Evolutionary conservation across 306 rosid species (phyloP), one percentile per base, ranked within the genome.

Genomic region (Vigna mungo): DNA sequence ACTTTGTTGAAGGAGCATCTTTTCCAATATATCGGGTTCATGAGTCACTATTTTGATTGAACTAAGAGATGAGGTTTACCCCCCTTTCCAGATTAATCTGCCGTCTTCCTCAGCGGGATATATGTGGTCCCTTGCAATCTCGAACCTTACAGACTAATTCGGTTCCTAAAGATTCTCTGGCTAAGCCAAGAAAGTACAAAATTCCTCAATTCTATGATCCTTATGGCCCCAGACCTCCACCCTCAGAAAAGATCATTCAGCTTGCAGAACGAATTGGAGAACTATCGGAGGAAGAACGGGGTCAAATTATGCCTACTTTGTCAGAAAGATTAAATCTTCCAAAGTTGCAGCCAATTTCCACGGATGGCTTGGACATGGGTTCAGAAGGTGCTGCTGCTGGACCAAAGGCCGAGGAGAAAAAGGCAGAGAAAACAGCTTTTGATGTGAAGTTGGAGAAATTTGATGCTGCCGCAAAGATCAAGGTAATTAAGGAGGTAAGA

Each of bases 401-500:
- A 20, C 78, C 81, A n/a, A 77, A 82, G 80, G 85, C 44, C 0
- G 89, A 86, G 72, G 89, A 86, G 85, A 86, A 82, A 48, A 86
- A 86, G 21, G 85, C 85, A 2, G 89, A 85, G 65, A 85, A 85
- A 77, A 86, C 89, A 34, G 86, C 86, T 36, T 86, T 86, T 76
- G 89, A 86, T 43, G 81, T 86, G 62, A 86, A 86, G 72, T 62
- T 86, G 72, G 86, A 86, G 79, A 86, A 86, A 39, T 86, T 86
- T 48, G 89, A 86, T 61, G 64, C 89, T 36, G 54, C 89, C 9
- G 78, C 89, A 30, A 86, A 86, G 82, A 86, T 86, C 81, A 86
- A 86, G 83, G 89, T 86, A 81, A 86, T 83, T 61, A 86, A 86
- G 83, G 89, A 86, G 81, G 86, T 86, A 60, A 82, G 89, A 76